A percentile compares a stretch with the other conserved stretches of the same genome.
These are phyloP conservation scores for Aristolochia fimbriata DNA, from an alignment of 164 flowering plant species.

Conservation along the genomic window DNA sequence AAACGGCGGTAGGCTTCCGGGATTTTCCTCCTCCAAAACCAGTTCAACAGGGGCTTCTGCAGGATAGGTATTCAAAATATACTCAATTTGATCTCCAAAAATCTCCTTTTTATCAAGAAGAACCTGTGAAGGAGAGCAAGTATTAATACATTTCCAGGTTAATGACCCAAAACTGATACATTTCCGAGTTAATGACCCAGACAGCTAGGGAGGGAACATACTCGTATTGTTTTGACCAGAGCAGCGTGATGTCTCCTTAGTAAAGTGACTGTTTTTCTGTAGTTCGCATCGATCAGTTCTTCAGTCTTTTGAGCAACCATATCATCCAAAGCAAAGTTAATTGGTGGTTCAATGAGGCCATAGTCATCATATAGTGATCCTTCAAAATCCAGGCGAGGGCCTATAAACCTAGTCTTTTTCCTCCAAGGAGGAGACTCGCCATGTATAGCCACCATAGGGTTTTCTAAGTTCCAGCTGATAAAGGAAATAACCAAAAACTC, in stretches of 20 bases:
- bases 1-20: constrained; percentile 57
- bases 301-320: constrained; percentile 66
- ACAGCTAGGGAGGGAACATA: constrained; percentile 18
- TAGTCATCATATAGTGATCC: constrained; percentile 78
- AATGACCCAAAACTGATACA: background rate
- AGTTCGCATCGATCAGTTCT: constrained; percentile 45
- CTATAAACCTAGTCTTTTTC: constrained; percentile 53
- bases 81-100: constrained; percentile 69
- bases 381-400: constrained; percentile 90
- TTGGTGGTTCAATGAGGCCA: constrained; percentile 63
- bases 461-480: constrained; percentile 85
- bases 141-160: background rate
- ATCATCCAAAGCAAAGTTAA: constrained; percentile 76
- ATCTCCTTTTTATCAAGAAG: constrained; percentile 67
- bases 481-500: constrained; percentile 1
- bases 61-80: constrained; percentile 63
- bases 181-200: too few relatives aligned
- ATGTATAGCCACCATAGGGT: constrained; percentile 85
- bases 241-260: constrained; percentile 70
- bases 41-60: constrained; percentile 49
- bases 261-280: constrained; percentile 43
- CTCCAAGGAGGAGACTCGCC: constrained; percentile 95
- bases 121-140: constrained; percentile 38
- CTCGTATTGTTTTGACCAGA: constrained; percentile 77
- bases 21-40: constrained; percentile 71